phyloP scores from a whole-genome alignment of 2,329 filamentous ascomycete genomes.

The Calonectria naviculata region DNA sequence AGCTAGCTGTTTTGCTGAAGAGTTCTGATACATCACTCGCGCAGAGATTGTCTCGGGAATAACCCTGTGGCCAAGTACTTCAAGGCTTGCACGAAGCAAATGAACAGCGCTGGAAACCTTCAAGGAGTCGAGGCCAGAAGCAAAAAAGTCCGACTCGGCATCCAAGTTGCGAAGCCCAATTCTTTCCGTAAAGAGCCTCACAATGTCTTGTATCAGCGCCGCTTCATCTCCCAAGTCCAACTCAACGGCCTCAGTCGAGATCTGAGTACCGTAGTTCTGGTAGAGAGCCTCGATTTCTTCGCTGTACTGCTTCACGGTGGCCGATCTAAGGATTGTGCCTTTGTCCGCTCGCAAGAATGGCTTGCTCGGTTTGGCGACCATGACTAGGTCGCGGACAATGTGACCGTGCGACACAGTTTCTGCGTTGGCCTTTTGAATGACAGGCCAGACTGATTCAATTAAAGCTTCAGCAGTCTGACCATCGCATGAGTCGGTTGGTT shows the following conservation, averaged over 20 bases:
- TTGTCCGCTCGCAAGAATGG: background rate
- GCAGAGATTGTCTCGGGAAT: background rate
- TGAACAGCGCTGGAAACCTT: background rate
- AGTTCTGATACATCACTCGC: background rate
- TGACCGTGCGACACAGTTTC: background rate
- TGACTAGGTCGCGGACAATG: background rate
- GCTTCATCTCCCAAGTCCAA: too few species aligned
- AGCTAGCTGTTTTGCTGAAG: background rate
- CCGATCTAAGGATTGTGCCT: background rate
- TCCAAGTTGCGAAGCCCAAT: too few species aligned
- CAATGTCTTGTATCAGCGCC: too few species aligned
- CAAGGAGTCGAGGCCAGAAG: too few species aligned
- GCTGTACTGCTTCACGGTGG: background rate
- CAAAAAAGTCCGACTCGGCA: too few species aligned
- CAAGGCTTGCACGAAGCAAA: background rate
- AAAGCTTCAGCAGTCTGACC: background rate
- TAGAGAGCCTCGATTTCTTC: background rate
- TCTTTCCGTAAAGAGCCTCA: too few species aligned
- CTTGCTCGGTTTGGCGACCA: background rate
- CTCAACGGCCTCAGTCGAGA: too few species aligned
- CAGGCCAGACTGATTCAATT: background rate
- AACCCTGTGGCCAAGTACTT: background rate
- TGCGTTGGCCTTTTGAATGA: background rate
- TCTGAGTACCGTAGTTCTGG: background rate
- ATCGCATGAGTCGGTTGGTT: background rate